phyloP scores from a whole-genome alignment of 2,329 filamentous ascomycete genomes.

The Simplicillium aogashimaense region DNA sequence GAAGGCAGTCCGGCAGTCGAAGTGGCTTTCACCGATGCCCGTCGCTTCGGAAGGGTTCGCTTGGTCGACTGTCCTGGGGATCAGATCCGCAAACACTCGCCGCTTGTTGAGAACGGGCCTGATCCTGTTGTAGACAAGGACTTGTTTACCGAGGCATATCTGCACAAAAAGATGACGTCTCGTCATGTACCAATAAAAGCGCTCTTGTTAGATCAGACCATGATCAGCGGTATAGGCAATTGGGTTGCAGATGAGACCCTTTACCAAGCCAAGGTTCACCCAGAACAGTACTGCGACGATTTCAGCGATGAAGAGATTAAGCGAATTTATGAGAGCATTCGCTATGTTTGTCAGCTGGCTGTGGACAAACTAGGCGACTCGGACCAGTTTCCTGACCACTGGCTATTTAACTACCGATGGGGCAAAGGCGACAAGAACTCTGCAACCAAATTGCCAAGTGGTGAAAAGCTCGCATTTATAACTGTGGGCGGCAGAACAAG shows the following conservation, averaged over 20 bases:
- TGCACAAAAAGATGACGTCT: slow-evolving; percentile 58
- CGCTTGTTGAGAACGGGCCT: slow-evolving; percentile 84
- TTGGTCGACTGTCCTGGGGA: slow-evolving; percentile 71
- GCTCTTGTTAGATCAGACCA: slow-evolving; percentile 75
- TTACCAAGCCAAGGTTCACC: slow-evolving; percentile 81
- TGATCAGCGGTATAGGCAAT: slow-evolving; percentile 88
- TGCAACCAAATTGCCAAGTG: slow-evolving; percentile 62
- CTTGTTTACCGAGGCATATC: slow-evolving; percentile 65
- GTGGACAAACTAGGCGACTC: slow-evolving; percentile 74
- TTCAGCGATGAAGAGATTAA: slow-evolving; percentile 63
- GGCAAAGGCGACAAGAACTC: slow-evolving; percentile 74
- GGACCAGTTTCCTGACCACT: slow-evolving; percentile 73
- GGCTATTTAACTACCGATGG: slow-evolving; percentile 87
- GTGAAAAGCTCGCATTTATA: slow-evolving; percentile 74
- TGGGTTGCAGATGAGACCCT: slow-evolving; percentile 96
- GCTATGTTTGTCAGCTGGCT: slow-evolving; percentile 71
- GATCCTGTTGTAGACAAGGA: slow-evolving; percentile 82
- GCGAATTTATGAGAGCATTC: slow-evolving; percentile 60
- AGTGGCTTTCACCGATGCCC: slow-evolving; percentile 74
- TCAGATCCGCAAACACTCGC: slow-evolving; percentile 65
- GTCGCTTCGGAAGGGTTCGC: slow-evolving; percentile 69
- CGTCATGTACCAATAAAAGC: slow-evolving; percentile 86
- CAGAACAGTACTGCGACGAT: slow-evolving; percentile 84
- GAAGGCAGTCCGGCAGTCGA: slow-evolving; percentile 40
- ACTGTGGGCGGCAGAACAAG: slow-evolving; percentile 89